These are phyloP conservation scores for Candida frijolesensis DNA, from an alignment of 1,139 yeast species.

Conservation along the genomic window DNA sequence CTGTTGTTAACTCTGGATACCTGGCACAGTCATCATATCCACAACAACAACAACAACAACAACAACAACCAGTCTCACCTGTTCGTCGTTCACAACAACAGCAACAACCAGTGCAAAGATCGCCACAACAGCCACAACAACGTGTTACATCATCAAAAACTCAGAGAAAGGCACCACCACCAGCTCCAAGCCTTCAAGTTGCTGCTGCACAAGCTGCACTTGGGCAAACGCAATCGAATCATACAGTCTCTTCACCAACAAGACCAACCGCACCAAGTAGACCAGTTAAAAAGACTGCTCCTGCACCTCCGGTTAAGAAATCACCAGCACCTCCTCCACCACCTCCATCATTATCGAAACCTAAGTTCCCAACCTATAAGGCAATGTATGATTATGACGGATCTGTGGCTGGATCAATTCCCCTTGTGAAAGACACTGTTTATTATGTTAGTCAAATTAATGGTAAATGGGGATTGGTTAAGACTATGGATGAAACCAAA, in stretches of 20 bases:
- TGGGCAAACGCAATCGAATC: slow-evolving; percentile 8
- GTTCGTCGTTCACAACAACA: slow-evolving; percentile 12
- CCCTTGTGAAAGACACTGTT: slow-evolving; percentile 73
- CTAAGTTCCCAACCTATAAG: slow-evolving; percentile 75
- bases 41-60: slow-evolving; percentile 20
- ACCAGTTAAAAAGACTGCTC: slow-evolving; percentile 38
- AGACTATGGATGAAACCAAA: slow-evolving; percentile 66
- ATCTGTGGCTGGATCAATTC: slow-evolving; percentile 77
- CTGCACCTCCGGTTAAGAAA: slow-evolving; percentile 40
- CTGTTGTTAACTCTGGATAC: slow-evolving; percentile 9
- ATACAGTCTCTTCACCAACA: slow-evolving; percentile 8
- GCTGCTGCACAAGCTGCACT: slow-evolving; percentile 22
- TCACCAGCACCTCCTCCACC: slow-evolving; percentile 60
- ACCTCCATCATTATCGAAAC: slow-evolving; percentile 64
- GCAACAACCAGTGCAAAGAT: slow-evolving; percentile 11
- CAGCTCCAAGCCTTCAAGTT: slow-evolving; percentile 16
- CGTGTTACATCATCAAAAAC: slow-evolving; percentile 15
- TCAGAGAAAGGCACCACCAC: slow-evolving; percentile 19
- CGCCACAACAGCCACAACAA: slow-evolving; percentile 14
- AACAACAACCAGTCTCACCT: slow-evolving; percentile 15
- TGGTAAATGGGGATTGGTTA: slow-evolving; percentile 90
- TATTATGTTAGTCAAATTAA: slow-evolving; percentile 71
- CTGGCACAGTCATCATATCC: slow-evolving; percentile 23
- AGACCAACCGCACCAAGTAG: slow-evolving; percentile 21
- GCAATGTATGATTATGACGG: slow-evolving; percentile 93